Conservation (phyloP, 768 basidiomycete species). For the Lactifluus piperatus region DNA sequence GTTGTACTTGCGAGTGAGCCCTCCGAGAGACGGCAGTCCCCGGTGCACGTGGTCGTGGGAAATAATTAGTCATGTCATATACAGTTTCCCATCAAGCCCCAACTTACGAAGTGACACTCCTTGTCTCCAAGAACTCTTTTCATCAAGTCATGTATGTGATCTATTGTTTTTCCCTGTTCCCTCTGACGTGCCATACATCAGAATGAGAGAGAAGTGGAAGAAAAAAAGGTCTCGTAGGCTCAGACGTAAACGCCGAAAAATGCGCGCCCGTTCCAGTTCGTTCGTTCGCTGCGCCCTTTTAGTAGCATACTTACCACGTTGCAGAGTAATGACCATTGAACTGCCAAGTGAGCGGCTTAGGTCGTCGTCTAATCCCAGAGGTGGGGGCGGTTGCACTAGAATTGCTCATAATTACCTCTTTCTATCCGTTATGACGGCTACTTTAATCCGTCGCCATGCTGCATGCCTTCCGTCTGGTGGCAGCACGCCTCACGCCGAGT, state of each 20-base stretch:
- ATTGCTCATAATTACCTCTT: background rate
- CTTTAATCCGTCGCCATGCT: slow-evolving; percentile 2
- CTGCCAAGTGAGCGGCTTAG: slow-evolving; percentile 11
- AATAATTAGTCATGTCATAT: slow-evolving; percentile 27
- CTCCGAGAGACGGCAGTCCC: background rate
- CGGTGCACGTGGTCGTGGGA: slow-evolving; percentile 19
- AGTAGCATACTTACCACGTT: background rate
- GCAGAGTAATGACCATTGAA: slow-evolving; percentile 28
- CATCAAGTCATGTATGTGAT: slow-evolving; percentile 17
- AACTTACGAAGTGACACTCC: slow-evolving; percentile 12
- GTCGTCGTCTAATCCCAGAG: background rate
- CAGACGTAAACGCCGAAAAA: slow-evolving; percentile 92
- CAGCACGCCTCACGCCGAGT: slow-evolving; percentile 15
- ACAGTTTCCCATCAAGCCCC: slow-evolving; percentile 30
- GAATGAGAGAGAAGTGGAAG: slow-evolving; percentile 97
- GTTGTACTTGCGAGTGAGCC: no score
- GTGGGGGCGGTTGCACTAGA: background rate
- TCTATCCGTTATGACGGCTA: background rate
- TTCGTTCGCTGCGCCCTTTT: slow-evolving; percentile 21
- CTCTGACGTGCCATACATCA: slow-evolving; percentile 21
- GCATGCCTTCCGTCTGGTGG: slow-evolving; percentile 7
- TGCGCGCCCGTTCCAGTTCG: slow-evolving; percentile 90
- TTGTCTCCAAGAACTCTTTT: slow-evolving; percentile 16
- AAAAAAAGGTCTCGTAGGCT: slow-evolving; percentile 91
- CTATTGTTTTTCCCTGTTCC: background rate